These are phyloP conservation scores for Pseudopediastrum boryanum DNA, from an alignment of 139 green algal species.

Conservation along the genomic window DNA sequence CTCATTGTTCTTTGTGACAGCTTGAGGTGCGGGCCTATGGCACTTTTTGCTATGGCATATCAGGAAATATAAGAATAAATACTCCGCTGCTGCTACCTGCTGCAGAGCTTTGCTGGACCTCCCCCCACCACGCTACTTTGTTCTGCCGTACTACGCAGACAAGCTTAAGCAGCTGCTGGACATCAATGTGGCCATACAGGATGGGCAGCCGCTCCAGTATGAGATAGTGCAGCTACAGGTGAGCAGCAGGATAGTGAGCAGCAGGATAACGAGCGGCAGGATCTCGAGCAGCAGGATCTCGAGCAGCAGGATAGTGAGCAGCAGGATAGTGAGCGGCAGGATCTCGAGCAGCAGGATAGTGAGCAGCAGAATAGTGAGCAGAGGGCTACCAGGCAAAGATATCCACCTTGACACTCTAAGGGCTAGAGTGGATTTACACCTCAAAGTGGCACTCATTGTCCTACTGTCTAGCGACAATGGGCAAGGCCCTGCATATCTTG, in stretches of 20 bases:
- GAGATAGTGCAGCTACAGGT: slow-evolving; percentile 35
- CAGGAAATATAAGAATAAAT: too few relatives aligned
- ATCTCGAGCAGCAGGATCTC: too few relatives aligned
- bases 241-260: not conserved
- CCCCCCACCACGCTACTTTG: slow-evolving; percentile 37
- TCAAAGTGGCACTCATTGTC: too few relatives aligned
- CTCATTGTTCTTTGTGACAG: too few relatives aligned
- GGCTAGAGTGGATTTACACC: too few relatives aligned
- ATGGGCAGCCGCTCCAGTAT: slow-evolving; percentile 32
- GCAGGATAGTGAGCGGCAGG: not conserved
- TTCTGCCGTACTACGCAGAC: slow-evolving; percentile 33
- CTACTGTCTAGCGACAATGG: too few relatives aligned
- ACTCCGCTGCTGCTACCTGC: slow-evolving; percentile 1
- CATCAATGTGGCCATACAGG: slow-evolving; percentile 29
- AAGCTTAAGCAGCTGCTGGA: slow-evolving; percentile 36
- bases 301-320: not conserved
- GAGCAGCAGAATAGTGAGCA: not conserved
- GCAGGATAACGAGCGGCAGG: not conserved
- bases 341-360: not conserved
- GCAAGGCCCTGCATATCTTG: too few relatives aligned
- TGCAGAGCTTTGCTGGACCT: slow-evolving; percentile 53
- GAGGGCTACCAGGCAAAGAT: too few relatives aligned
- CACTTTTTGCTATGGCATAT: too few relatives aligned
- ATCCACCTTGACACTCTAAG: too few relatives aligned
- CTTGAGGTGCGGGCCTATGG: too few relatives aligned